Percentiles rank a stretch among this genome's conserved stretches.
These are phyloP conservation scores for Gyromitra esculenta DNA, from an alignment of 2,329 filamentous ascomycete genomes.

Conservation along the genomic window DNA sequence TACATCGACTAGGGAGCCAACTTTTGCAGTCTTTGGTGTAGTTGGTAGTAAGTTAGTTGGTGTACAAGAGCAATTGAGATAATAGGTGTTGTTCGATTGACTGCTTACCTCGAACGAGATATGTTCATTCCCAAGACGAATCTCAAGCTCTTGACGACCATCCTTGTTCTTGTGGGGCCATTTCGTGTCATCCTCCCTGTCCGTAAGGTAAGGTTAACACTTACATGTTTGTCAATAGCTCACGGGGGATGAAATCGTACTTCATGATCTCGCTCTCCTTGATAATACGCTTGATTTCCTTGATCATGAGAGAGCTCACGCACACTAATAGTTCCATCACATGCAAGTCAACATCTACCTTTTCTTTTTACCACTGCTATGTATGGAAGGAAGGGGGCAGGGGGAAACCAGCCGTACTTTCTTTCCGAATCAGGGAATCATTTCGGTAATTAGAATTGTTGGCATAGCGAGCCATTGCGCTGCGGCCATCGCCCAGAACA, in stretches of 20 bases:
- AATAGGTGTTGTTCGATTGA: background rate
- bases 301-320: conserved; percentile 86
- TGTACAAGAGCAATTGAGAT: background rate
- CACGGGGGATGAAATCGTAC: conserved; percentile 64
- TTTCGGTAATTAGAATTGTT: conserved; percentile 99
- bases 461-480: conserved; percentile 92
- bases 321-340: conserved; percentile 73
- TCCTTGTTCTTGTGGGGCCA: conserved; percentile 99
- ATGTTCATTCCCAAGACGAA: conserved; percentile 90
- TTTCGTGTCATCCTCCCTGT: conserved; percentile 94
- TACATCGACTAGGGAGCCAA: conserved; percentile 94
- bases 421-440: conserved; percentile 98
- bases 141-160: conserved; percentile 94
- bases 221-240: background rate
- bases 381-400: no score
- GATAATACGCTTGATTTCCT: conserved; percentile 97
- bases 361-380: background rate
- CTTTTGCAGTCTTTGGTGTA: conserved; percentile 83
- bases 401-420: conserved; percentile 73
- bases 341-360: conserved; percentile 19
- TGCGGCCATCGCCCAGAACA: conserved; percentile 88
- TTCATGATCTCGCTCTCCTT: conserved; percentile 98
- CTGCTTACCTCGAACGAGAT: conserved; percentile 90
- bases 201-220: conserved; percentile 1
- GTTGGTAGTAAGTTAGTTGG: conserved; percentile 48